Conservation (phyloP, 805 yeast genomes). For the Torulaspora delbrueckii region DNA sequence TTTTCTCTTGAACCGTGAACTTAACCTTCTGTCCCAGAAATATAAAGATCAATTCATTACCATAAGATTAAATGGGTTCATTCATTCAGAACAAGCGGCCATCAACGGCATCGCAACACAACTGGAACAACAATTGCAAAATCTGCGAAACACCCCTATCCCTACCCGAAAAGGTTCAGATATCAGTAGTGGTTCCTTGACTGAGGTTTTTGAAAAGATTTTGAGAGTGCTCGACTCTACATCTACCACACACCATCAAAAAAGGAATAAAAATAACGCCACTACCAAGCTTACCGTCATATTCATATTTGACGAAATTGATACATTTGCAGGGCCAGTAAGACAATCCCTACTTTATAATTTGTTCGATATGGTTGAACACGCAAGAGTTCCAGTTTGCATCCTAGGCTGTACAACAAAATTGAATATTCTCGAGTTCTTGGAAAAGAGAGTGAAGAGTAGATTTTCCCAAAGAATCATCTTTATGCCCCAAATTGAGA, state of each 20-base stretch:
- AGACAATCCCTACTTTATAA: constrained; percentile 85
- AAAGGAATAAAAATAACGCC: constrained; percentile 22
- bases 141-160: constrained; percentile 27
- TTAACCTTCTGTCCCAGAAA: constrained; percentile 40
- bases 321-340: constrained; percentile 61
- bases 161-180: constrained; percentile 20
- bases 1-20: constrained; percentile 51
- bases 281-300: constrained; percentile 51
- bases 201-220: constrained; percentile 57
- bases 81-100: constrained; percentile 72
- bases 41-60: constrained; percentile 52
- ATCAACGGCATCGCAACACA: constrained; percentile 83
- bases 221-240: constrained; percentile 46
- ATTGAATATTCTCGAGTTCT: constrained; percentile 67
- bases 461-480: constrained; percentile 80
- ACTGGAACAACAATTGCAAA: constrained; percentile 48
- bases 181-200: constrained; percentile 50
- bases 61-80: constrained; percentile 61
- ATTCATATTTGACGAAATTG: constrained; percentile 81
- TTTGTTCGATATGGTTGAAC: constrained; percentile 80
- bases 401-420: constrained; percentile 77
- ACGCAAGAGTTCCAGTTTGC: constrained; percentile 62
- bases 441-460: constrained; percentile 88
- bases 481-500: constrained; percentile 48
- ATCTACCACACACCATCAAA: constrained; percentile 10